These are phyloP conservation scores for Globisporangium yorkense DNA, from an alignment of 352 stramenopile species.

Conservation along the genomic window DNA sequence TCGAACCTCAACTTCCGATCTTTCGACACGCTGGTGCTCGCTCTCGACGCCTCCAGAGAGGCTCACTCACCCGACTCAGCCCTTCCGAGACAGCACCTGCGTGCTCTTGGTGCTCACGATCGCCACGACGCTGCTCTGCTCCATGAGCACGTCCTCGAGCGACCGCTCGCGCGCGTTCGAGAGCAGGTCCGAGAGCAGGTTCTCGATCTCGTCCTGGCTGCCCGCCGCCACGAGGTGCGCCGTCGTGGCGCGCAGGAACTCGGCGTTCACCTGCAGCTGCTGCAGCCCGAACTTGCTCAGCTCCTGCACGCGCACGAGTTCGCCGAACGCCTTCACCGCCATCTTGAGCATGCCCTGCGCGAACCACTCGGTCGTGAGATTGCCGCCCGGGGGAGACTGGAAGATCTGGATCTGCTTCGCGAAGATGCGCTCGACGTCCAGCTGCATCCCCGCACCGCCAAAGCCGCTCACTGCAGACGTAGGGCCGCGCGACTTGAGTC, in stretches of 20 bases:
- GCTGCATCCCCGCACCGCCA: constrained; percentile 39
- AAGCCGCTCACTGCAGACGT: constrained; percentile 12
- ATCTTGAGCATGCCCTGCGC: constrained; percentile 71
- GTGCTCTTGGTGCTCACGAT: constrained; percentile 81
- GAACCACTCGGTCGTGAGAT: constrained; percentile 59
- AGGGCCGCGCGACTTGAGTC: constrained; percentile 40
- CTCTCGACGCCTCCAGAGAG: no score
- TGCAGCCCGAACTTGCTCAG: constrained; percentile 66
- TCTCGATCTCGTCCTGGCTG: constrained; percentile 60
- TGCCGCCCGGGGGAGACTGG: constrained; percentile 20
- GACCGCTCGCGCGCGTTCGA: constrained; percentile 70
- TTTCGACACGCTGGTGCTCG: no score
- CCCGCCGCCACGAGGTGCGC: constrained; percentile 38
- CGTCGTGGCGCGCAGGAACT: constrained; percentile 57
- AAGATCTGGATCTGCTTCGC: constrained; percentile 70
- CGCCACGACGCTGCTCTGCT: constrained; percentile 73
- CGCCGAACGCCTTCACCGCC: constrained; percentile 67
- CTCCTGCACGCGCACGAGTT: constrained; percentile 56
- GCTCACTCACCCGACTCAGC: background rate
- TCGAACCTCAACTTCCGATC: no score
- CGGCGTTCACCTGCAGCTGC: constrained; percentile 76
- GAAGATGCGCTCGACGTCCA: constrained; percentile 84
- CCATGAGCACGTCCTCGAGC: constrained; percentile 65
- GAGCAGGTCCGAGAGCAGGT: constrained; percentile 65
- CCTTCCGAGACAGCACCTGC: constrained; percentile 54